Evolutionary conservation across 169 alveolate genomes (phyloP), one percentile per base, ranked within the genome.

Genomic region (Plasmodium blacklocki): DNA sequence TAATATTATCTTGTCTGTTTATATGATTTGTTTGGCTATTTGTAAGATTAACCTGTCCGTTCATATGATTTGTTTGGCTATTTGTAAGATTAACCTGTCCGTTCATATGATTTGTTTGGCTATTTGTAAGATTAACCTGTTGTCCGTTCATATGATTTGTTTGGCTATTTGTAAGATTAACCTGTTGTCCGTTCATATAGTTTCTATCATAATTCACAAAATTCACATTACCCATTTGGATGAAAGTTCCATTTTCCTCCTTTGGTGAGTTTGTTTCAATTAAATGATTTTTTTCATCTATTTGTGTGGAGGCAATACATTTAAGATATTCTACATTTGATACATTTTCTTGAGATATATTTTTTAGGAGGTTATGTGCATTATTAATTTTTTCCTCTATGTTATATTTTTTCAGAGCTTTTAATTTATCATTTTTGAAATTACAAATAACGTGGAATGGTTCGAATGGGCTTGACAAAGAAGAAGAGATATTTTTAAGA

Each of bases 381-480:
- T 39, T 52, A 12, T 52, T n/a, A 0, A 12, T 6, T 15, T 45
- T 70, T 70, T 70, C 78, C 45, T 15, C 67, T 8, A 32, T 12
- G 56, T 14, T 47, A 18, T 60, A 59, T 47, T 58, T 68, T 54
- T 47, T 45, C 39, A 72, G 19, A 26, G 26, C 11, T 39, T 43
- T 18, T 21, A 80, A 43, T 43, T 80, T 59, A 23, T 64, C 73
- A 80, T 80, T 56, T 67, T 80, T 80, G n/a, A 80, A 19, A 45
- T 80, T 56, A 71, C 58, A 80, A 43, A 62, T 56, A 71, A 68
- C 52, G 43, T 80, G 90, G 70, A 80, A 80, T 18, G 50, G 73
- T 15, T 74, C 49, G 7, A 39, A 39, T 39, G 47, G 47, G 47
- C 47, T 39, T 39, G 11, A 39, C 47, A 39, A 39, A 7, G 47